A percentile compares a stretch with the other conserved stretches of the same genome.
Evolutionary conservation across 495 filamentous ascomycete species (phyloP).

Genomic region (Echria macrotheca): DNA sequence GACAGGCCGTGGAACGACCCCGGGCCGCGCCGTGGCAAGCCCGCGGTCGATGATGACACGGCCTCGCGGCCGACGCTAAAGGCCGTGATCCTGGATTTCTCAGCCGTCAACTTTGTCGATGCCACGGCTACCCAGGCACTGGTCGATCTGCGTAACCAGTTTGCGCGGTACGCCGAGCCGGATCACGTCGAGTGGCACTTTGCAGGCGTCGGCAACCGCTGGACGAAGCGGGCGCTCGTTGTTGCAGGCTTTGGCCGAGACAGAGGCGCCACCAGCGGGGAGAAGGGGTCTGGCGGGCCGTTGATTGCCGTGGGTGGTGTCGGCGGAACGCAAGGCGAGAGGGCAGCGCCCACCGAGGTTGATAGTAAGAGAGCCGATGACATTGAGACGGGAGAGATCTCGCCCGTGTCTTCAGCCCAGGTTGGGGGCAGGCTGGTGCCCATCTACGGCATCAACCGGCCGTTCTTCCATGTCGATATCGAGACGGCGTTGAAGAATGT

Average conservation of each 20-base stretch:
- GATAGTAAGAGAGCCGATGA: slow-evolving; percentile 6
- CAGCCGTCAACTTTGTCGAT: slow-evolving; percentile 44
- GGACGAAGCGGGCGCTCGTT: slow-evolving; percentile 44
- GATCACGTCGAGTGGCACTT: slow-evolving; percentile 49
- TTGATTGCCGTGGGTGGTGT: slow-evolving; percentile 20
- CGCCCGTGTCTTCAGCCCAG: slow-evolving; percentile 10
- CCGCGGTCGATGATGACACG: slow-evolving; percentile 21
- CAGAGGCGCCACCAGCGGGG: neutral
- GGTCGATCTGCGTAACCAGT: slow-evolving; percentile 43
- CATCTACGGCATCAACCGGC: slow-evolving; percentile 44
- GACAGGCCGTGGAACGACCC: slow-evolving; percentile 80
- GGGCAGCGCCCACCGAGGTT: neutral
- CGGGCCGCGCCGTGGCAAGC: slow-evolving; percentile 61
- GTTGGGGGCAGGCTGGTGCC: slow-evolving; percentile 23
- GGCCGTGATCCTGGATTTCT: slow-evolving; percentile 46
- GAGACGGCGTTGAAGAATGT: slow-evolving; percentile 62
- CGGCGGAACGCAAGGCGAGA: neutral
- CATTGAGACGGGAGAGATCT: slow-evolving; percentile 19
- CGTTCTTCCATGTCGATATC: slow-evolving; percentile 54
- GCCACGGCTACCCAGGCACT: slow-evolving; percentile 45
- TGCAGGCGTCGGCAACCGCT: slow-evolving; percentile 42
- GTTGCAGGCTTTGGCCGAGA: slow-evolving; percentile 43
- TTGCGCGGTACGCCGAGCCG: slow-evolving; percentile 44
- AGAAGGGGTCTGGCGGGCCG: slow-evolving; percentile 4
- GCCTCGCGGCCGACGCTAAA: slow-evolving; percentile 37